Evolutionary conservation across 139 green algal genomes (phyloP).

Genomic region (Chlorella sorokiniana): DNA sequence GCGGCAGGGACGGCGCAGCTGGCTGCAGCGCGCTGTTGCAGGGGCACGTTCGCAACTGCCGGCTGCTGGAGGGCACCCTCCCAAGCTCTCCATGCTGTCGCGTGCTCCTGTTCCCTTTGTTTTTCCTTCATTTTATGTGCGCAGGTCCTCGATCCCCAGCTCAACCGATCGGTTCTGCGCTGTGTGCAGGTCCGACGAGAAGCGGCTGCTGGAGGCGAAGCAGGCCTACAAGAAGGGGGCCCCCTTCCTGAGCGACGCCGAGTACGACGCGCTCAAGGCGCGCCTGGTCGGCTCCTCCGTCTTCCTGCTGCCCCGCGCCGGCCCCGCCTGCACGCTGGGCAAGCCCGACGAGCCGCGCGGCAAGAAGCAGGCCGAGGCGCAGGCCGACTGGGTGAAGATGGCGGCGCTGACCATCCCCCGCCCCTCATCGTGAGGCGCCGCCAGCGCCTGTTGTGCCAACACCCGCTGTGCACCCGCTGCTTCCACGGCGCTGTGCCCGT

Average conservation of each 20-base stretch:
- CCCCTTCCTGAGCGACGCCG: conserved; percentile 80
- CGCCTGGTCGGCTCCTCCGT: background rate
- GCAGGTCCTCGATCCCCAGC: too few relatives aligned
- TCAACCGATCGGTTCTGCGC: too few relatives aligned
- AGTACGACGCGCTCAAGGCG: conserved; percentile 78
- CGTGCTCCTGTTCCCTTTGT: too few relatives aligned
- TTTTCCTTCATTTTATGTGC: too few relatives aligned
- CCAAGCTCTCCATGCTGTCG: too few relatives aligned
- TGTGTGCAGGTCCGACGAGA: conserved; percentile 67
- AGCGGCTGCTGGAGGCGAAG: conserved; percentile 85
- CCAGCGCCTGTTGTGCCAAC: too few relatives aligned
- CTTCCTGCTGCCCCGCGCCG: background rate
- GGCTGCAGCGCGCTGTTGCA: too few relatives aligned
- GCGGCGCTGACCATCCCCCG: conserved; percentile 78
- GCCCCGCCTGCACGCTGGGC: conserved; percentile 24
- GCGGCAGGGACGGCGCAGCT: too few relatives aligned
- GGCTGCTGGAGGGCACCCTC: too few relatives aligned
- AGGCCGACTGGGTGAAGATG: conserved; percentile 84
- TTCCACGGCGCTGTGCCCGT: too few relatives aligned
- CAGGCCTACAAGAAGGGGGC: conserved; percentile 68
- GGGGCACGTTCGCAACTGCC: too few relatives aligned
- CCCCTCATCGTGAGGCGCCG: conserved; percentile 44
- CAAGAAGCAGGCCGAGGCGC: conserved; percentile 50
- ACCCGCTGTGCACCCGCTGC: too few relatives aligned
- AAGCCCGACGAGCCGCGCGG: background rate